Base-by-base conservation (phyloP, 345 rosid genomes). In the Citrus australasica region DNA sequence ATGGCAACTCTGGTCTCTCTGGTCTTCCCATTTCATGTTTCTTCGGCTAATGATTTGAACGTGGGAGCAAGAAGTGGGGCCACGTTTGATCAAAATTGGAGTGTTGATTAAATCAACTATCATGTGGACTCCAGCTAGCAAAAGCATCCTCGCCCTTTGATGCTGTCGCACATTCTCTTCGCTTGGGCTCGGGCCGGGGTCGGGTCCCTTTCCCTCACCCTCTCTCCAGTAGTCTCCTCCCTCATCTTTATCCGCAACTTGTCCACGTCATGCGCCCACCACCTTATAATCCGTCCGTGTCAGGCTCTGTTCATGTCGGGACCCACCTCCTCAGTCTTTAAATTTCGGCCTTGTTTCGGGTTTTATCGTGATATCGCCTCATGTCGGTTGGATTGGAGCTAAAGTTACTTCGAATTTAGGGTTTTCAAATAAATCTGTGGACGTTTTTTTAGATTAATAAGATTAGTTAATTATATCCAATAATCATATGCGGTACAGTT, bases 121-220 rank as follows among this genome's bases (percentile, higher is more conserved):
- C 85, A 78, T 84, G 81, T 62, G 89, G 79, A 59, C 17, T 19
- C 75, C 91, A 84, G 82, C 84, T 83, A 79, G 79, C 83, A 58
- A 28, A 8, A 68, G n/a, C 16, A 65, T 37, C 69, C 73, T 81
- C 76, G n/a, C 42, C 22, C 16, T 68, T 64, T 33, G 79, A 75
- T 77, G 70, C 72, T 25, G 51, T 17, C 80, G 69, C 80, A 77
- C 77, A 70, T 48, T 77, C 60, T 13, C 51, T 46, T 46, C 5
- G 17, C 51, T 46, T 46, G 51, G 51, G 51, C 17, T 3, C 13
- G 51, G 51, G 3, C 6, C 37, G 37, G 37, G 37, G 37, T 35
- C 19, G 9, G 33, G 77, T 60, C 42, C 42, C 42, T 38, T 38
- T 38, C 42, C 42, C 10, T 9, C 42, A 8, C 42, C 42, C 42